These are phyloP conservation scores for Cryptomeria japonica DNA, from an alignment of 75 land plant genomes.

Conservation along the genomic window DNA sequence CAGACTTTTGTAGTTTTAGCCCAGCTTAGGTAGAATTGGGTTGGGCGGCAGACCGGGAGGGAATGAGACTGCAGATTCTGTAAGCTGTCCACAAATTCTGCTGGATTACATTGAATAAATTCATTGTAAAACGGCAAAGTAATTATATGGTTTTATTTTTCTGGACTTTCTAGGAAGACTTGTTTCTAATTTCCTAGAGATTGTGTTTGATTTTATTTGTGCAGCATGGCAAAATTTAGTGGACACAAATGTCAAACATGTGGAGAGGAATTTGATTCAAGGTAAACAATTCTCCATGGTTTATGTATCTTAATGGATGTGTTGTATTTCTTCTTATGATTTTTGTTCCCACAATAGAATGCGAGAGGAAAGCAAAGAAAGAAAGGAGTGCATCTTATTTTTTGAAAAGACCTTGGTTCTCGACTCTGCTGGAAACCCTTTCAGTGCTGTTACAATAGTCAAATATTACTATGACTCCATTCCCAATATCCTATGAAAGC, in stretches of 20 bases:
- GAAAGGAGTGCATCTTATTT: not conserved
- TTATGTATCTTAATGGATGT: not conserved
- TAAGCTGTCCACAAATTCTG: no score
- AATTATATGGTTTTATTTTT: not conserved
- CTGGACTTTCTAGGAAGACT: not conserved
- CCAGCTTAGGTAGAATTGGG: no score
- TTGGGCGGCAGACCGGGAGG: no score
- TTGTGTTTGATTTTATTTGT: not conserved
- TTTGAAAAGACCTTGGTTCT: not conserved
- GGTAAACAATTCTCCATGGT: conserved; percentile 31
- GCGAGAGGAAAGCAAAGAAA: not conserved
- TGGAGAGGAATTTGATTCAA: conserved; percentile 84
- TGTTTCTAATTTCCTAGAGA: not conserved
- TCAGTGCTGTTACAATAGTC: not conserved
- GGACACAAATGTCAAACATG: conserved; percentile 61
- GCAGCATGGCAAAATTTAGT: conserved; percentile 42
- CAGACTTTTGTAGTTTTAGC: no score
- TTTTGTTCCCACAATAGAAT: not conserved
- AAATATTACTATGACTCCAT: not conserved
- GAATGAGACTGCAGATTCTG: no score
- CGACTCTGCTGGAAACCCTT: not conserved
- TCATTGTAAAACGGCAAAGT: not conserved
- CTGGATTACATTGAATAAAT: not conserved
- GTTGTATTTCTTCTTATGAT: not conserved
- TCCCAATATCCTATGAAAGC: not conserved